Conservation (phyloP, 192 early-diverging fungal genomes). For the Coemansia sp. region DNA sequence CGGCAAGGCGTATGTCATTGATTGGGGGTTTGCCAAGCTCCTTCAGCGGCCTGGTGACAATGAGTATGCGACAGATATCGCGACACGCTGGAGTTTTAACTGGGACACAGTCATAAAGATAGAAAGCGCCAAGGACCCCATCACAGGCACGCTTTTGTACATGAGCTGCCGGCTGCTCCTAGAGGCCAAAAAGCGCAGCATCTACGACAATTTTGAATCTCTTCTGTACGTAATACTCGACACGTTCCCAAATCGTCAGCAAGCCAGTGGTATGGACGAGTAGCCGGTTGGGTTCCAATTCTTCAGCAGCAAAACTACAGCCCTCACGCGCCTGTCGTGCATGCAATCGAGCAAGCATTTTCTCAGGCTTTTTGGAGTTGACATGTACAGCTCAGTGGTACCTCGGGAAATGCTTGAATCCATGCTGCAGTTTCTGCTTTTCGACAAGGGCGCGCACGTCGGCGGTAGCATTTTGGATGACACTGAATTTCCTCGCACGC, state of each 20-base stretch:
- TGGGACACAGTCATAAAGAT: too few relatives aligned
- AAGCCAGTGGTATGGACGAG: neutral
- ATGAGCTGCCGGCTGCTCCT: too few relatives aligned
- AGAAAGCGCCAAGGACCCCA: too few relatives aligned
- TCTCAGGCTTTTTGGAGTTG: neutral
- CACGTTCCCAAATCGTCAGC: neutral
- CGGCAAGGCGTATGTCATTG: too few relatives aligned
- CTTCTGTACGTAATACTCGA: constrained; percentile 5
- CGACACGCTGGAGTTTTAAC: too few relatives aligned
- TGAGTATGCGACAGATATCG: too few relatives aligned
- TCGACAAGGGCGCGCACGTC: neutral
- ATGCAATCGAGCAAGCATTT: neutral
- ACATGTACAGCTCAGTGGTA: neutral
- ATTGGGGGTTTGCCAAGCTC: too few relatives aligned
- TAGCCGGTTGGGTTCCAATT: neutral
- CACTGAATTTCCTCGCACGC: neutral
- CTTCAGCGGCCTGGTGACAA: too few relatives aligned
- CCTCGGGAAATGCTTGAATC: neutral
- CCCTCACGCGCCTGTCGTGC: neutral
- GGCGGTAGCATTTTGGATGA: neutral
- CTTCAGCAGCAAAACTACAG: neutral
- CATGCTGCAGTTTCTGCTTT: neutral
- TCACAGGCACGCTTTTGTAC: too few relatives aligned
- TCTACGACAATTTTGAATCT: too few relatives aligned
- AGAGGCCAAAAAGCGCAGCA: neutral